Base-by-base conservation (phyloP, 2,329 filamentous ascomycete genomes). In the Pseudogymnoascus sp. region DNA sequence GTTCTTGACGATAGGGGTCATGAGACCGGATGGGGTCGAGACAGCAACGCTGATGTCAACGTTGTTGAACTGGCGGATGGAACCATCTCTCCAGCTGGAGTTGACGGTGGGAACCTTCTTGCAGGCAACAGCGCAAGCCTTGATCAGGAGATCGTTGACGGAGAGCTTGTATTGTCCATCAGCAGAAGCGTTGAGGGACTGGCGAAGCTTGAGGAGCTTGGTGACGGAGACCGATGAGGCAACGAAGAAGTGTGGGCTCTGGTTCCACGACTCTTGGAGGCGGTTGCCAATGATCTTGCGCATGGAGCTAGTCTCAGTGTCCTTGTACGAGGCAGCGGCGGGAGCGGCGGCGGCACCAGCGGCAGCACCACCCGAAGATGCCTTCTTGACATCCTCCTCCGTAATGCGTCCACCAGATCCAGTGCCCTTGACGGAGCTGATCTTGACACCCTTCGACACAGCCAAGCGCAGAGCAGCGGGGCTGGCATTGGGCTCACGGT, bases 101-200 rank as follows among this genome's bases (percentile, higher is more conserved):
- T 99, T 99, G 77, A 92, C 94, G 66, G 89, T 84, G 63, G 94
- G 94, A 57, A 97, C 92, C 84, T 96, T 97, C 79, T 88, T 88
- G 74, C 88, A 91, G 64, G 94, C 94, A 65, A 89, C 80, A 63
- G 85, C 90, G 62, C 93, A 90, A 68, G 93, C 94, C 85, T 99
- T 99, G 83, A 99, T 91, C 65, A 99, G 82, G 83, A 99, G 96
- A 78, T 99, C 94, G 78, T 99, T 99, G 78, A 99, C 91, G n/a
- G 92, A 97, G 63, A 99, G 89, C 85, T 97, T 99, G 85, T 96
- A 99, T 77, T 91, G 87, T 78, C 93, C 94, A 65, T 96, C 88
- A 57, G 90, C 81, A 11, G 89, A 87, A 73, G 86, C 84, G 80
- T 99, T 99, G 68, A 99, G 85, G 62, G 93, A 91, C 78, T 90